Evolutionary conservation across 1,284 basidiomycete genomes (phyloP).

Genomic region (Cystobasidiaceae sp.): DNA sequence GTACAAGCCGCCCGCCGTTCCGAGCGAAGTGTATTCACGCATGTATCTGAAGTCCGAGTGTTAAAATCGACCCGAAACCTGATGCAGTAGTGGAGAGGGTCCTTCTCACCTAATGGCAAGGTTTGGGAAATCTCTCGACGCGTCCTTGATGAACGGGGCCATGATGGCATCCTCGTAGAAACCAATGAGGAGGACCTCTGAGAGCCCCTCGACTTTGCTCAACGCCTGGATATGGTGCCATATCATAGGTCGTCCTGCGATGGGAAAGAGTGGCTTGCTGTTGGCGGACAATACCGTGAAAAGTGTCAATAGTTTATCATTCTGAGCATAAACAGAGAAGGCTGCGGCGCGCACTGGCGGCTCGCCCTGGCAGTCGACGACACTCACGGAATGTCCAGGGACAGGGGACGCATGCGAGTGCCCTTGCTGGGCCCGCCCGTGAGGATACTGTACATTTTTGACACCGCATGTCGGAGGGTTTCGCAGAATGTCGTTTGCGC

Average conservation of each 20-base stretch:
- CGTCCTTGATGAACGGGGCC: constrained; percentile 51
- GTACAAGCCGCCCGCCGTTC: constrained; percentile 48
- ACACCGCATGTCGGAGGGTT: too few species aligned
- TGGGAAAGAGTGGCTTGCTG: constrained; percentile 50
- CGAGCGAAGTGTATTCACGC: constrained; percentile 52
- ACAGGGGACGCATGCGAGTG: constrained; percentile 52
- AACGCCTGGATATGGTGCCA: constrained; percentile 53
- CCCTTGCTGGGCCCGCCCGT: constrained; percentile 38
- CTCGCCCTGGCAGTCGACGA: too few species aligned
- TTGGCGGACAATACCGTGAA: not conserved
- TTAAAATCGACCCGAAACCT: too few species aligned
- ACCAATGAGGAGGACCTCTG: constrained; percentile 52
- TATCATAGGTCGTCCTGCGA: constrained; percentile 52
- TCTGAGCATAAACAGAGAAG: too few species aligned
- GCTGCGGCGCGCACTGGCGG: too few species aligned
- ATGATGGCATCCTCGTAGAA: constrained; percentile 54
- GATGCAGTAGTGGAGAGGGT: too few species aligned
- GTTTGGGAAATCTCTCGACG: constrained; percentile 52
- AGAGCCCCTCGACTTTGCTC: constrained; percentile 50
- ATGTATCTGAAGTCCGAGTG: constrained; percentile 50
- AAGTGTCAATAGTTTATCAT: too few species aligned
- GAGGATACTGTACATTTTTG: constrained; percentile 26
- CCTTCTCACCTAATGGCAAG: constrained; percentile 47
- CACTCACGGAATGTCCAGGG: constrained; percentile 48
- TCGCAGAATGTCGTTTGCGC: not conserved